These are phyloP conservation scores for Escallonia rubra DNA, from an alignment of 129 eudicot genomes.

Conservation along the genomic window DNA sequence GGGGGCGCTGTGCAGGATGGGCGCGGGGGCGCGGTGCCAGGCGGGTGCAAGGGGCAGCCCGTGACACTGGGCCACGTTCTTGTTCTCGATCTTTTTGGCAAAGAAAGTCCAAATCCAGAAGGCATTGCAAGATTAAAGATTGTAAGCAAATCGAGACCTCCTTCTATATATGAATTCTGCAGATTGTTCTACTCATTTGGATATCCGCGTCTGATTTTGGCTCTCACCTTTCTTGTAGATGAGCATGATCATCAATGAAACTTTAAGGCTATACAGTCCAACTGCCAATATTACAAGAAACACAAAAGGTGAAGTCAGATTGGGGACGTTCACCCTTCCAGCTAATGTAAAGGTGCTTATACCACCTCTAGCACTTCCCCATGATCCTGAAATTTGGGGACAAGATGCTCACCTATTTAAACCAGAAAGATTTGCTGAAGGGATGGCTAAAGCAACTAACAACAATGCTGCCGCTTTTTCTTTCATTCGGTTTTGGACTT, in stretches of 20 bases:
- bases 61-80: too few species aligned
- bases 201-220: not conserved
- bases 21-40: too few species aligned
- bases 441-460: conserved; percentile 43
- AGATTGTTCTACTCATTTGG: too few species aligned
- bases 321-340: conserved; percentile 30
- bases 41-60: too few species aligned
- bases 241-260: conserved; percentile 52
- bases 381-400: conserved; percentile 51
- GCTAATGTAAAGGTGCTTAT: conserved; percentile 23
- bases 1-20: too few species aligned
- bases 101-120: conserved; percentile 16
- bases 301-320: conserved; percentile 12
- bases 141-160: conserved; percentile 5
- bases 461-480: conserved; percentile 40
- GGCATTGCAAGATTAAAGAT: conserved; percentile 29
- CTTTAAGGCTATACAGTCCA: conserved; percentile 51
- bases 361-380: conserved; percentile 46
- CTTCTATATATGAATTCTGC: not conserved
- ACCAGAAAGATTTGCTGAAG: conserved; percentile 48
- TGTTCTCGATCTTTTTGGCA: conserved; percentile 19
- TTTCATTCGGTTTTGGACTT: conserved; percentile 51
- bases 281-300: conserved; percentile 19
- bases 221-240: conserved; percentile 22
- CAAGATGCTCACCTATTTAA: conserved; percentile 46